Percentiles rank a stretch among this genome's conserved stretches.
Conservation (phyloP, 495 filamentous ascomycete species). For the Letharia columbiana region DNA sequence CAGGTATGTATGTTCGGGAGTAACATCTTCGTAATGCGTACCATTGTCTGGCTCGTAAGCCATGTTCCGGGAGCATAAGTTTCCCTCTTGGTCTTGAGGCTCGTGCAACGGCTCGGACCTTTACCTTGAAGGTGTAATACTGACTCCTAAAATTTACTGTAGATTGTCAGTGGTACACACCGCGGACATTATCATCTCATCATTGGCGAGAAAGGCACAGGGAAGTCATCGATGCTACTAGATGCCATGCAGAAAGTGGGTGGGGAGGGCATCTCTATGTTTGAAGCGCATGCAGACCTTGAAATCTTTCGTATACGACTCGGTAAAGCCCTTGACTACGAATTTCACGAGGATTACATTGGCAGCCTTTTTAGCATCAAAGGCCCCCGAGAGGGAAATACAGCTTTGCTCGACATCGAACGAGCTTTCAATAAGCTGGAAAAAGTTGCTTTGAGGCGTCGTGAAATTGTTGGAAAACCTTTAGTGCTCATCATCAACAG, state of each 20-base stretch:
- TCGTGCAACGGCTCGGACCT: background rate
- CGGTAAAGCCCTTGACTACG: conserved; percentile 88
- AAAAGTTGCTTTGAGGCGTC: conserved; percentile 78
- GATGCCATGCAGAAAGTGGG: conserved; percentile 87
- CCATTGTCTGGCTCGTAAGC: background rate
- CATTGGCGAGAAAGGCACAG: conserved; percentile 94
- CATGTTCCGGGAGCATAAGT: background rate
- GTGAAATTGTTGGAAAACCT: conserved; percentile 49
- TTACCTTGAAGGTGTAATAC: background rate
- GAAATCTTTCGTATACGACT: conserved; percentile 91
- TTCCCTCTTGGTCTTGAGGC: background rate
- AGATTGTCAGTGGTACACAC: conserved; percentile 59
- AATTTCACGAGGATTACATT: conserved; percentile 82
- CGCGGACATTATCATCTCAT: conserved; percentile 82
- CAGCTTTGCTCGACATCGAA: conserved; percentile 86
- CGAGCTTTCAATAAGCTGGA: conserved; percentile 95
- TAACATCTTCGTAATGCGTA: background rate
- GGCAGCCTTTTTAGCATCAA: conserved; percentile 89
- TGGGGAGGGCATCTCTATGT: conserved; percentile 80
- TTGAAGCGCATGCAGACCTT: conserved; percentile 89
- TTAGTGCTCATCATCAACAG: conserved; percentile 85
- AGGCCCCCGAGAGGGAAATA: conserved; percentile 75
- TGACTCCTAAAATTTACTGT: background rate
- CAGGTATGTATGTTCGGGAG: conserved; percentile 8
- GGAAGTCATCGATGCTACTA: conserved; percentile 91